Base-by-base conservation (phyloP, 768 basidiomycete species). In the Symmetrospora coprosmae region DNA sequence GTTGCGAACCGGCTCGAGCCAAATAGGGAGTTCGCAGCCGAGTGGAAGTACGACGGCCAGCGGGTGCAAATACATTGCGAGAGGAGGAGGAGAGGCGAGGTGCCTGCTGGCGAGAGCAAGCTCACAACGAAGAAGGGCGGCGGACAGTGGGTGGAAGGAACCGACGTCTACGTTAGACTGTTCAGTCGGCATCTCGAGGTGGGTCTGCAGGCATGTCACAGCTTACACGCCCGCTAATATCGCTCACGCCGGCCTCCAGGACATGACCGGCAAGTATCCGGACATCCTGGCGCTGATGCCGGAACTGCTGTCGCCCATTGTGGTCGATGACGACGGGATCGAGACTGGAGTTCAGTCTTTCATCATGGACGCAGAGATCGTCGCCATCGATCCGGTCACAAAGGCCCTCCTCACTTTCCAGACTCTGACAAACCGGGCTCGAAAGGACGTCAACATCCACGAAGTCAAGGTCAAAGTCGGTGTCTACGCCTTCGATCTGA, bases 171-270 rank as follows among this genome's bases (percentile, higher is more conserved):
- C 72, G 78, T 87, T 39, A 79, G 80, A 51, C 76, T 91, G 48
- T 92, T 92, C 74, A 87, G 85, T 61, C 81, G 88, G 55, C 87
- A 89, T 75, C 75, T 92, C 31, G 87, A 91, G 73, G 82, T 89
- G 7, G 33, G n/a, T n/a, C n/a, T n/a, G 30, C 46, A 6, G 27
- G 9, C 27, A 53, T 17, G n/a, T 38, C 4, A 8, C n/a, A 9
- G 17, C 35, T 25, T 14, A 50, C 14, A 4, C 47, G 49, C 19
- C 51, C 31, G n/a, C 14, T 53, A 25, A 21, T 9, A 27, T 11
- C 31, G 56, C 5, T 11, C 49, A 27, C 8, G 25, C 17, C 48
- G 17, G n/a, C 17, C 34, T 8, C 28, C 23, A 38, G 19, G 61
- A 55, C 3, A 90, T 90, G 89, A 89, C 87, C 1, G 80, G 81